Evolutionary conservation across 73 alveolate genomes (phyloP).

Genomic region (Stentor roeselii): DNA sequence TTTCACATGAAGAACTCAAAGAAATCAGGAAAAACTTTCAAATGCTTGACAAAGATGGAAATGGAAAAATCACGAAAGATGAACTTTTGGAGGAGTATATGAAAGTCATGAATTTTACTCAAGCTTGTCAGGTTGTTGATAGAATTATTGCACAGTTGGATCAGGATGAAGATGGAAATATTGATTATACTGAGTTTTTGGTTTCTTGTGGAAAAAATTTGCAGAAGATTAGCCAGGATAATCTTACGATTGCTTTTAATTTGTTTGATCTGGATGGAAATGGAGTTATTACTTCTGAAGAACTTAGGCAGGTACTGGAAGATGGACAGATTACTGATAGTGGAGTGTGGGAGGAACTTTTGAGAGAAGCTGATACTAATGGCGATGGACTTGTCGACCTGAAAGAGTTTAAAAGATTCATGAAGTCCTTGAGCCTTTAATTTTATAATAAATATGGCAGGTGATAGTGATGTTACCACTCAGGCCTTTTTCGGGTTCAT

Average conservation of each 20-base stretch:
- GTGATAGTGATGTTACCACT: slow-evolving; percentile 43
- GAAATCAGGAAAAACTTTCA: neutral
- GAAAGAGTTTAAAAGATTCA: too few relatives aligned
- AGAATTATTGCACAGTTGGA: slow-evolving; percentile 61
- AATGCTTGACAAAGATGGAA: slow-evolving; percentile 60
- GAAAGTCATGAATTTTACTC: slow-evolving; percentile 49
- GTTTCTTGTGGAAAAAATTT: slow-evolving; percentile 54
- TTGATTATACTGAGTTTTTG: slow-evolving; percentile 63
- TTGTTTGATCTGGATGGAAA: slow-evolving; percentile 50
- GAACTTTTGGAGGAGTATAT: slow-evolving; percentile 62
- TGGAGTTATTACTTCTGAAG: slow-evolving; percentile 47
- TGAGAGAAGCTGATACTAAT: too few relatives aligned
- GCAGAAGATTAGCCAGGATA: slow-evolving; percentile 50
- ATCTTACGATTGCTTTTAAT: slow-evolving; percentile 36
- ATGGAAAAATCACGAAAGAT: slow-evolving; percentile 60
- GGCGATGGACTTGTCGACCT: too few relatives aligned
- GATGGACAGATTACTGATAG: too few relatives aligned
- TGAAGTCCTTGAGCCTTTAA: too few relatives aligned
- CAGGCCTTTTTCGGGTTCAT: slow-evolving; percentile 56
- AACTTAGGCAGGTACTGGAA: slow-evolving; percentile 44
- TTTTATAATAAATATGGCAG: too few relatives aligned
- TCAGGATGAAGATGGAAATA: slow-evolving; percentile 63
- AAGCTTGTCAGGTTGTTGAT: slow-evolving; percentile 53
- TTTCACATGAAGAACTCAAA: neutral
- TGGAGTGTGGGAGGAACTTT: too few relatives aligned